Base-by-base conservation (phyloP, 805 yeast species). In the Saccharomycopsis sp. region DNA sequence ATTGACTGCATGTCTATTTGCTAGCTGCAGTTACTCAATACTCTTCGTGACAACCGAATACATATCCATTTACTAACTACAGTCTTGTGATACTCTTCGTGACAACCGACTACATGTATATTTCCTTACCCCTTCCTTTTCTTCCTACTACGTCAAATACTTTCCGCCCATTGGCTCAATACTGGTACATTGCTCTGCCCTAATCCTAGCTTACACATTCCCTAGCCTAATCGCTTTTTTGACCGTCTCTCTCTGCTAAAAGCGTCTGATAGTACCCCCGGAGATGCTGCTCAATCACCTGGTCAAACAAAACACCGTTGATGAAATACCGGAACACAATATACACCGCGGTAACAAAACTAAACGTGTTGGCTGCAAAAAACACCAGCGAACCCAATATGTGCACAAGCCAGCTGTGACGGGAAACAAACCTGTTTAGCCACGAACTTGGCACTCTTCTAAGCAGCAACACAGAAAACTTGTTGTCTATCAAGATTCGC, bases 401-500 rank as follows among this genome's bases (percentile, higher is more conserved):
- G 34, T 58, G 34, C 14, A 50, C 55, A 3, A 58, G 12, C 24
- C 24, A 24, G 23, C 15, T 24, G 50, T 54, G 21, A 29, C 34
- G 9, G 20, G 47, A 23, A 8, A 54, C 24, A n/a, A 44, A 44
- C 16, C 21, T 44, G 21, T 12, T 44, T 5, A 54, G 20, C 16
- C n/a, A 46, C 23, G 34, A 34, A 18, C 40, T 47, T 24, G 29
- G 54, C 37, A 34, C 46, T 52, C 55, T 37, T 18, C 29, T 37
- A 16, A 53, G 51, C 34, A 9, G 48, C 20, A 55, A 41, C 16
- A 34, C 54, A 14, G 55, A 37, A 44, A 29, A 24, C 40, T 51
- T 40, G 34, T 58, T 55, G 47, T 58, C 52, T 2, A 58, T 54
- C 5, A 54, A n/a, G 16, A 58, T 41, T 3, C 40, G 41, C 15